Base-by-base conservation (phyloP, 2,329 filamentous ascomycete genomes). In the Boeremia exigua region DNA sequence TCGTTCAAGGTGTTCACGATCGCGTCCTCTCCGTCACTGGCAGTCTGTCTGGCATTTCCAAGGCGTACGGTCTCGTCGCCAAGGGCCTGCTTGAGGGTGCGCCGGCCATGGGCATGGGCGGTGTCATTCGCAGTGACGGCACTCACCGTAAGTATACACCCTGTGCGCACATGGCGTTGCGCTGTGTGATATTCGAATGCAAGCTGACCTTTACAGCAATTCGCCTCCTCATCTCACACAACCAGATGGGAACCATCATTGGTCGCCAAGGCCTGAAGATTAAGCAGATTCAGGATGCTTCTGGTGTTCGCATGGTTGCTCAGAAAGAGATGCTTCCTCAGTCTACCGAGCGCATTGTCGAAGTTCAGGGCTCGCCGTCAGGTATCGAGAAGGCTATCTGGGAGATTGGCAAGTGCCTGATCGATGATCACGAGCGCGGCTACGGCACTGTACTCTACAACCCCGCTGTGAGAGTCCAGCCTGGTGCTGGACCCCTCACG, bases 261-360 rank as follows among this genome's bases (percentile, higher is more conserved):
- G 95, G 95, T 70, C 88, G 92, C 64, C 91, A 96, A 77, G 95
- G 95, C 56, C 84, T 97, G 66, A 99, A 98, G 84, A 99, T 99
- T 84, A 99, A 99, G 85, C 91, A 97, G 76, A 99, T 99, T 67
- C 95, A 99, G 77, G 95, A 99, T 76, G 88, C 88, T 28, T 98
- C 95, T 5, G 93, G 93, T 63, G 95, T 98, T 56, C 93, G 95
- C 74, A 99, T 99, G 95, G 93, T 99, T 44, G 95, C 95, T 36
- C 95, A 99, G 79, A 99, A 99, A 81, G 95, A 99, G 73, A 99
- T 99, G 95, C 88, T 99, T 7, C 95, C 95, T 32, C 95, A 99
- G 78, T 99, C 95, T 6, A 99, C 95, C 30, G 95, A 99, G 82
- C 90, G 95, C 63, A 93, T 99, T 68, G 95, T 99, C 63, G 95